These are phyloP conservation scores for Spathaspora passalidarum DNA, from an alignment of 805 yeast species.

Conservation along the genomic window DNA sequence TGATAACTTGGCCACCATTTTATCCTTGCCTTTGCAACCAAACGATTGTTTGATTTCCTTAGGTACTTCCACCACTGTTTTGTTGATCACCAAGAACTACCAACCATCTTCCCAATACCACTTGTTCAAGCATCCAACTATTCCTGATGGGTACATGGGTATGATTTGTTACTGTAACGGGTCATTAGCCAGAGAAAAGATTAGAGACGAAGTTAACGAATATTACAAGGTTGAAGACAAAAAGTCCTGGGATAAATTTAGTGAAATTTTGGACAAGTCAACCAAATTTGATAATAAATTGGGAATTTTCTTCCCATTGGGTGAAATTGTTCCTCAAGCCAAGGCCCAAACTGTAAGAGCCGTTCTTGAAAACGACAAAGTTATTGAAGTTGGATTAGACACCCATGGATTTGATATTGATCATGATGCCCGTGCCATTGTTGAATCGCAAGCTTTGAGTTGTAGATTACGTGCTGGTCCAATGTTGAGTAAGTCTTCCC, in stretches of 20 bases:
- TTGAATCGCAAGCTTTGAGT: slow-evolving; percentile 84
- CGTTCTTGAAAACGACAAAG: slow-evolving; percentile 28
- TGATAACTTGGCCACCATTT: slow-evolving; percentile 84
- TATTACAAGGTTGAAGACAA: slow-evolving; percentile 28
- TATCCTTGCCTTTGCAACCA: slow-evolving; percentile 72
- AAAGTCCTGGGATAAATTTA: slow-evolving; percentile 60
- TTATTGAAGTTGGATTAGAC: slow-evolving; percentile 21
- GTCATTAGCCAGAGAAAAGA: slow-evolving; percentile 75
- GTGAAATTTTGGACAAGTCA: slow-evolving; percentile 46
- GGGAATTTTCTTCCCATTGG: slow-evolving; percentile 82
- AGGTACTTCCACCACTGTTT: slow-evolving; percentile 90
- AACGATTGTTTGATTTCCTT: slow-evolving; percentile 78
- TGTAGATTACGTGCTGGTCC: slow-evolving; percentile 81
- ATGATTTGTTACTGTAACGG: slow-evolving; percentile 96
- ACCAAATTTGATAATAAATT: slow-evolving; percentile 43
- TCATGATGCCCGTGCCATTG: slow-evolving; percentile 69
- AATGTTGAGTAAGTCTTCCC: slow-evolving; percentile 46
- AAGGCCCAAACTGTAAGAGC: slow-evolving; percentile 60
- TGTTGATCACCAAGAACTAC: slow-evolving; percentile 75
- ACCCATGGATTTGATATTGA: slow-evolving; percentile 44
- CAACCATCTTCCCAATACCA: slow-evolving; percentile 81
- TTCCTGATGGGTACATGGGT: slow-evolving; percentile 77
- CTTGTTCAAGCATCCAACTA: slow-evolving; percentile 82
- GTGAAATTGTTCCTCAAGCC: slow-evolving; percentile 89
- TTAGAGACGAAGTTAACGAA: slow-evolving; percentile 61